Base-by-base conservation (phyloP, 2,329 filamentous ascomycete genomes). In the Fusarium luffae region DNA sequence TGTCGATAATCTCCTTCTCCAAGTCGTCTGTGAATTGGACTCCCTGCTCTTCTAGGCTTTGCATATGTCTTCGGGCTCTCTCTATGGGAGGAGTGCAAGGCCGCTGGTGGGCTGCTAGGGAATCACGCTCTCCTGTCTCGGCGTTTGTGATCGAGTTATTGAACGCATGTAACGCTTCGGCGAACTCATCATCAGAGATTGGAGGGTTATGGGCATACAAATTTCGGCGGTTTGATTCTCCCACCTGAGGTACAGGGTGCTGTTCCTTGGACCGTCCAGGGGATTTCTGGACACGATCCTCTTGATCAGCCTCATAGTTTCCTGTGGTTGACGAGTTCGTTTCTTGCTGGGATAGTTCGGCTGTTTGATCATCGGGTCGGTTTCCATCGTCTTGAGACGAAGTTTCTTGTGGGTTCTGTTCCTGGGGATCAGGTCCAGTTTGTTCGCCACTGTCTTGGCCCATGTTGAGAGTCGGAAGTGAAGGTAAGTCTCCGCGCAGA, bases 41-140 rank as follows among this genome's bases (percentile, higher is more conserved):
- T 16, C 59, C 59, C 18, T 57, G 41, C 7, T 59, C 42, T n/a
- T 41, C n/a, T 14, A 74, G 52, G 6, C 42, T n/a, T 13, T 63
- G 25, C 7, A 65, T 21, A 8, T 59, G 28, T 44, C 62, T 70
- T 44, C 54, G 14, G 4, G 61, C 66, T 32, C 55, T 51, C 30
- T 69, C 59, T 9, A 54, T n/a, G 0, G 69, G 69, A 30, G 61
- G 71, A 21, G 63, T 74, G 27, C 54, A 51, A 12, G 69, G 48
- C 16, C 71, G 47, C 32, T 69, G 18, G 16, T 70, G 61, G 16
- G 23, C 21, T 3, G 60, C 61, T 10, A 69, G n/a, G 7, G 67
- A 55, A 32, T 62, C 30, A 14, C 16, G n/a, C 5, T 27, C 10
- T 18, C 42, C 37, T n/a, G 49, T 68, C 14, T 30, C 43, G 6